These are phyloP conservation scores for Macadamia tetraphylla DNA, from an alignment of 164 flowering plant species.

Conservation along the genomic window DNA sequence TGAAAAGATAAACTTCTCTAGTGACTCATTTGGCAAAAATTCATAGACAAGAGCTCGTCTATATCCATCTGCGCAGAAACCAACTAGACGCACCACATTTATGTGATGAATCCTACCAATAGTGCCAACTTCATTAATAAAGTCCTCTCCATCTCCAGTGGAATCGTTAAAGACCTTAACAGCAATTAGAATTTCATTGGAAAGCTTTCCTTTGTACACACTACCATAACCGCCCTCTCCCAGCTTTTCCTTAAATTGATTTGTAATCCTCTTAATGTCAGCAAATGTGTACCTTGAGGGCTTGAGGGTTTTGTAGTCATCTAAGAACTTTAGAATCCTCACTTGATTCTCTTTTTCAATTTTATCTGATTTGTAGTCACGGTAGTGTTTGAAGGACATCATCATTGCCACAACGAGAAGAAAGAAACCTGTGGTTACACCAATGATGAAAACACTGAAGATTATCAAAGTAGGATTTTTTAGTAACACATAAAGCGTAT, in stretches of 20 bases:
- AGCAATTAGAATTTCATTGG: constrained; percentile 14
- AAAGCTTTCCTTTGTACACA: constrained; percentile 13
- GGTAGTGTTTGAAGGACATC: background rate
- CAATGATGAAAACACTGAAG: background rate
- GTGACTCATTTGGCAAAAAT: background rate
- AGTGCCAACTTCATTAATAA: constrained; percentile 15
- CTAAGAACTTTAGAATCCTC: constrained; percentile 8
- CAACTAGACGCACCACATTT: background rate
- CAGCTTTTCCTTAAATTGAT: constrained; percentile 9
- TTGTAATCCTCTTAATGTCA: constrained; percentile 19
- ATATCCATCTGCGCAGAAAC: constrained; percentile 1
- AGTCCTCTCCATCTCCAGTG: constrained; percentile 17
- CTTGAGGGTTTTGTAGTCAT: constrained; percentile 13
- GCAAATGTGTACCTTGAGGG: constrained; percentile 14
- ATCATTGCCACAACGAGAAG: background rate
- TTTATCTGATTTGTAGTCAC: background rate
- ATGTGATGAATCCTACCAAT: constrained; percentile 6
- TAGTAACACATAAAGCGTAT: background rate
- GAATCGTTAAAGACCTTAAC: constrained; percentile 15
- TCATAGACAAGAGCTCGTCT: constrained; percentile 2
- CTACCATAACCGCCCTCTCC: constrained; percentile 19
- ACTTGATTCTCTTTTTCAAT: constrained; percentile 4
- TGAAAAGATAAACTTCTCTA: background rate
- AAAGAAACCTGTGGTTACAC: background rate
- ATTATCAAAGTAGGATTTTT: background rate